Evolutionary conservation across 2,329 filamentous ascomycete species (phyloP), one percentile per base, ranked within the genome.

Genomic region (Penicillium sp.): DNA sequence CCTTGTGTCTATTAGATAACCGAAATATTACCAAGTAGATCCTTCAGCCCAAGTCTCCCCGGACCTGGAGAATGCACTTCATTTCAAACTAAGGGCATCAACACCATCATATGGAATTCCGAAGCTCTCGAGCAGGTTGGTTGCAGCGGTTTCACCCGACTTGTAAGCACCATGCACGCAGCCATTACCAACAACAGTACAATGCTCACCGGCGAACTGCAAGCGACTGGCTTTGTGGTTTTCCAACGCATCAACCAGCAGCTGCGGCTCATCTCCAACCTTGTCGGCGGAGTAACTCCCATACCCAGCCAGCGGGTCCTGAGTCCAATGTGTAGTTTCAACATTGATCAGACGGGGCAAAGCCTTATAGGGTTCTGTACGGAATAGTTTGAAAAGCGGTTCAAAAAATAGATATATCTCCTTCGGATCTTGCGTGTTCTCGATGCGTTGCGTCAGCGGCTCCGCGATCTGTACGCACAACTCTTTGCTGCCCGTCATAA

Each of bases 131-230:
- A 78, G 60, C 48, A 78, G 60, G 61, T 78, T 78, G 56, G 67
- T 70, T 29, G 76, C 76, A 15, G 76, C 74, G 21, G 69, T 72
- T 65, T 78, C 76, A 35, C 76, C 76, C 17, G 75, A 77, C 51
- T 74, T 74, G 59, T 77, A 78, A n/a, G 76, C 76, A 23, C 76
- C 76, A 62, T 78, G 76, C 25, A 78, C 76, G 64, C 76, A 78
- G 33, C 76, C 76, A 62, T 78, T 78, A 19, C 72, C 76, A 29
- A 72, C 69, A 61, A 73, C 57, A 35, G 75, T 75, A 54, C 74
- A 77, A 60, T 75, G 73, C 61, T 75, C 73, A 35, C 77, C 77
- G 1, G 77, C 77, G 52, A 78, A 78, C 56, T 78, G 77, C 52
- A 78, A 65, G 55, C 72, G 66, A 38, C 68, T 74, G 19, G 51